Base-by-base conservation (phyloP, 768 basidiomycete genomes). In the Boletus pseudo-olivaceus region DNA sequence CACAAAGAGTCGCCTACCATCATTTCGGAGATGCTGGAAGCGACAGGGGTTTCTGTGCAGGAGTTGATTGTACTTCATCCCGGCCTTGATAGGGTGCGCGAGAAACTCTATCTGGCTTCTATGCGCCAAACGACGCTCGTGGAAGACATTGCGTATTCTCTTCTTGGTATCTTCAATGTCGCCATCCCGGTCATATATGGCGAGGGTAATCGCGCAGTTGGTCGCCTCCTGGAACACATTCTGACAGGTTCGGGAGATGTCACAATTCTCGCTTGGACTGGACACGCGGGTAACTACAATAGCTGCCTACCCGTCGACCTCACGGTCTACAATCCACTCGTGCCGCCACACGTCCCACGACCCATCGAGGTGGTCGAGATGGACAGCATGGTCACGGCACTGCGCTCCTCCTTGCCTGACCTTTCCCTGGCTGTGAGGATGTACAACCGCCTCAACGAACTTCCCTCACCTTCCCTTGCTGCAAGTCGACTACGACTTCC, bases 31-130 rank as follows among this genome's bases (percentile, higher is more conserved):
- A 58, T 56, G 54, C 17, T 51, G 15, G 38, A 23, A 5, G 53
- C 29, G 0, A 26, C 33, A 23, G 23, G 23, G 4, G 23, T 4
- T 23, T 23, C 23, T 23, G 4, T 23, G 23, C 23, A 23, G 2
- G 23, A 46, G 2, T 5, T 51, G 19, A 30, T 23, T 1, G 27
- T 10, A 1, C 54, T 55, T 34, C 38, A 4, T 0, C 58, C 59
- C 0, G 54, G 59, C 2, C 19, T 53, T 0, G 40, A 48, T 17
- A 47, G 19, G 11, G 57, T 42, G 4, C 57, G 59, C 0, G 59
- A 59, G 47, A 60, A 59, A 26, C 49, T 59, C 2, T 51, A 35
- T n/a, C 0, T 59, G 8, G 57, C 59, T 37, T 47, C 57, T 1
- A 27, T 0, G 32, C 59, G 53, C 0, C 32, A 44, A 12, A 49